phyloP scores from a whole-genome alignment of 768 basidiomycete species.

The Lanmaoa pseudosensibilis region DNA sequence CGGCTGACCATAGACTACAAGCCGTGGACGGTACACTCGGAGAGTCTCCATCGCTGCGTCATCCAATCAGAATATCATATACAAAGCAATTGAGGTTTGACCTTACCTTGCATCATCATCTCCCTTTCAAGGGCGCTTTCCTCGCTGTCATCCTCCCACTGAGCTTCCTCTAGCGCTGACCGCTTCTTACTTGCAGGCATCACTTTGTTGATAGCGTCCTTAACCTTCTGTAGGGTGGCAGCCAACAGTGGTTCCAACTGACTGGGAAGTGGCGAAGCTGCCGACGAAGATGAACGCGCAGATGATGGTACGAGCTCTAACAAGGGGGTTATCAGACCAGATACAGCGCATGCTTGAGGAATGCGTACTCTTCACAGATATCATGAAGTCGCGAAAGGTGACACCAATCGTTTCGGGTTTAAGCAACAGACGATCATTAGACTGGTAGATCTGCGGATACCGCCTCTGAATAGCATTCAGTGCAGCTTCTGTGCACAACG shows the following conservation, averaged over 20 bases:
- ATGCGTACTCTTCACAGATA: conserved; percentile 85
- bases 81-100: neutral
- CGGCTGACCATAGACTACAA: conserved; percentile 73
- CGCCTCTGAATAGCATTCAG: conserved; percentile 93
- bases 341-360: neutral
- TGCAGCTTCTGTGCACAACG: conserved; percentile 94
- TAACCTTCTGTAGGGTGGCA: conserved; percentile 68
- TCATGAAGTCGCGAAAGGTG: conserved; percentile 91
- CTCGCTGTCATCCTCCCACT: conserved; percentile 80
- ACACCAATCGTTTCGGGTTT: conserved; percentile 85
- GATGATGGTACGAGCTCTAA: conserved; percentile 93
- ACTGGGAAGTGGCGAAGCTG: conserved; percentile 78
- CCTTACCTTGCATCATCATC: conserved; percentile 81
- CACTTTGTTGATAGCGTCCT: conserved; percentile 65
- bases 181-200: conserved; percentile 81
- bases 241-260: conserved; percentile 82
- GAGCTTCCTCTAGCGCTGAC: conserved; percentile 90
- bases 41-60: conserved; percentile 83
- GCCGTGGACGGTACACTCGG: conserved; percentile 85
- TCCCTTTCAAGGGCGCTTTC: conserved; percentile 89
- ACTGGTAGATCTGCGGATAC: conserved; percentile 97
- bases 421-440: conserved; percentile 78
- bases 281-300: conserved; percentile 83
- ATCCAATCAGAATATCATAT: conserved; percentile 1
- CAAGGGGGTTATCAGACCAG: conserved; percentile 6